These are phyloP conservation scores for Austroboletus novae-zelandiae DNA, from an alignment of 1,284 basidiomycete species.

Conservation along the genomic window DNA sequence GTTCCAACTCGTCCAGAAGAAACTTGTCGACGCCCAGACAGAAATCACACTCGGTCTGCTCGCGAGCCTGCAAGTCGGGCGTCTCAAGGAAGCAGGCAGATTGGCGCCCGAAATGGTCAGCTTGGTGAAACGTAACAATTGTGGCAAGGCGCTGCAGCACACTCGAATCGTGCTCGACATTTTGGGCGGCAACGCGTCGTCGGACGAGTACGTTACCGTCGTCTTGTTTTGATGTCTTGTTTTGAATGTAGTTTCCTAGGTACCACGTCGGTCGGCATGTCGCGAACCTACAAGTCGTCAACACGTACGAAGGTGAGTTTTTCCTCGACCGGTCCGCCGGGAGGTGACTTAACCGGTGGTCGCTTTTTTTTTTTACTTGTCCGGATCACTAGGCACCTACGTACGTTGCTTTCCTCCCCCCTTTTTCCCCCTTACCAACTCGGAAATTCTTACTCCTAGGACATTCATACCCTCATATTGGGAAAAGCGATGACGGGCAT, in stretches of 20 bases:
- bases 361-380: too few species aligned
- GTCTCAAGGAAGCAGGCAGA: constrained; percentile 81
- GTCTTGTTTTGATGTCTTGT: neutral
- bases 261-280: constrained; percentile 91
- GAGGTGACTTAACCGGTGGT: too few species aligned
- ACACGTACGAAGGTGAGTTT: constrained; percentile 82
- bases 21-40: constrained; percentile 89
- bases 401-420: constrained; percentile 21
- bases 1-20: constrained; percentile 97
- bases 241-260: constrained; percentile 34
- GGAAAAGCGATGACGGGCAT: constrained; percentile 90
- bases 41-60: constrained; percentile 83
- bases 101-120: constrained; percentile 93
- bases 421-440: too few species aligned
- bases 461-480: constrained; percentile 84
- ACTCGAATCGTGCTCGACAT: constrained; percentile 81
- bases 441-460: constrained; percentile 38
- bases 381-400: constrained; percentile 26
- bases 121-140: constrained; percentile 94
- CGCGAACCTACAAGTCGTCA: constrained; percentile 87
- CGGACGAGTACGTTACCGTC: constrained; percentile 71
- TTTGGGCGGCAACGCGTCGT: constrained; percentile 86
- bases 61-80: constrained; percentile 81
- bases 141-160: constrained; percentile 87
- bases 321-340: neutral